Evolutionary conservation across 2,329 filamentous ascomycete genomes (phyloP).

Genomic region (Pseudogymnoascus sp.): DNA sequence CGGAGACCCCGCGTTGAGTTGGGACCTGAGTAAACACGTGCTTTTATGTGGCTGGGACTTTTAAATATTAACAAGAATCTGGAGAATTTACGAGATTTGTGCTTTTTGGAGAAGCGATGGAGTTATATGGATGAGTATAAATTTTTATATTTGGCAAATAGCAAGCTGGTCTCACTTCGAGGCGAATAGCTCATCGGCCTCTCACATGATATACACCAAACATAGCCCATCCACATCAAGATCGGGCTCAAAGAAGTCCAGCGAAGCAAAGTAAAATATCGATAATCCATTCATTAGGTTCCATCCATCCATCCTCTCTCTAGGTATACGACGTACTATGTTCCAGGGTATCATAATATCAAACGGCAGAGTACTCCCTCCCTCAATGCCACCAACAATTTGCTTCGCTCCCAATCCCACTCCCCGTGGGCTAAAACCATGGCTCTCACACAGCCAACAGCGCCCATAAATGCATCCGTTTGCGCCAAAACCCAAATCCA

Average conservation of each 20-base stretch:
- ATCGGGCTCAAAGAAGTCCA: background rate
- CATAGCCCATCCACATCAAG: background rate
- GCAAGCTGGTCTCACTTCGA: too few species aligned
- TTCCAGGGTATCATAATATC: background rate
- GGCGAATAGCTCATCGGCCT: background rate
- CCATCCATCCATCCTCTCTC: background rate
- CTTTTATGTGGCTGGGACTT: too few species aligned
- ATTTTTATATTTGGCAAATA: too few species aligned
- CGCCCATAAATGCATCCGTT: background rate
- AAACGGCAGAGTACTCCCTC: background rate
- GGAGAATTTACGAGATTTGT: background rate
- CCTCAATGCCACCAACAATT: background rate
- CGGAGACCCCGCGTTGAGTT: too few species aligned
- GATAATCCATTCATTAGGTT: background rate
- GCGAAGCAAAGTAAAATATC: background rate
- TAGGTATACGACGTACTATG: background rate
- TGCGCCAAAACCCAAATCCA: background rate
- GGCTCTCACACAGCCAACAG: background rate
- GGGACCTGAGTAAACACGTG: too few species aligned
- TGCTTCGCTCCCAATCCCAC: background rate
- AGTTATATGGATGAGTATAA: background rate
- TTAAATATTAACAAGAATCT: too few species aligned
- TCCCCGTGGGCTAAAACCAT: background rate
- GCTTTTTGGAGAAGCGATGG: background rate
- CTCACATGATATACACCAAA: background rate